Base-by-base conservation (phyloP, 345 rosid genomes). In the Orychophragmus violaceus region DNA sequence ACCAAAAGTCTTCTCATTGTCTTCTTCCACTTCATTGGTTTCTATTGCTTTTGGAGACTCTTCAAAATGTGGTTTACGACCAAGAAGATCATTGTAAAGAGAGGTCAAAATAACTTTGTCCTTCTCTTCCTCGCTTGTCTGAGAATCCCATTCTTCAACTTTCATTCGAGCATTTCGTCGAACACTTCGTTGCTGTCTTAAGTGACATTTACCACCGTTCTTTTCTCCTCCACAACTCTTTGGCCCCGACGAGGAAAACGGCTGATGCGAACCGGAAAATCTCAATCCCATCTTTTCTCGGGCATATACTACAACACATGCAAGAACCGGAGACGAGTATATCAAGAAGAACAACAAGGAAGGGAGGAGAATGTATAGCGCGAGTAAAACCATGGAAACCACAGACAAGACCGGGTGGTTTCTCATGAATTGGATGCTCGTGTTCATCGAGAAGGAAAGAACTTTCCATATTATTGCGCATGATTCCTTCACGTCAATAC, bases 291-390 rank as follows among this genome's bases (percentile, higher is more conserved):
- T 5, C 50, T 29, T 72, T 28, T 73, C 77, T 18, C 72, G 64
- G 29, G 81, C 57, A 2, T 59, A 73, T 23, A 79, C 65, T 14
- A 59, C 51, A 19, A 75, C 64, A 72, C 80, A 78, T 14, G 75
- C 68, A 22, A 85, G 33, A 41, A 87, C 41, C 1, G 89, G 88
- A 3, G 77, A 68, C 55, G 84, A 44, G 59, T 70, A 88, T 30
- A 87, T 13, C 76, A 88, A 62, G 69, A 83, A 59, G 64, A 45
- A 74, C 79, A 94, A 87, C 24, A 84, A 61, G 10, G 79, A 74
- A 45, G 96, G 95, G 33, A 80, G 77, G 63, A 80, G 76, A 28
- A 82, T 45, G 69, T 81, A 87, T 10, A 90, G 35, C 11, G 64
- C 50, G 56, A 87, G 71, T 41, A 79, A 54, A 39, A 75, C 39